Percentiles rank a stretch among this genome's conserved stretches.
Evolutionary conservation across 768 basidiomycete species (phyloP).

Genomic region (Pulveroboletus sp.): DNA sequence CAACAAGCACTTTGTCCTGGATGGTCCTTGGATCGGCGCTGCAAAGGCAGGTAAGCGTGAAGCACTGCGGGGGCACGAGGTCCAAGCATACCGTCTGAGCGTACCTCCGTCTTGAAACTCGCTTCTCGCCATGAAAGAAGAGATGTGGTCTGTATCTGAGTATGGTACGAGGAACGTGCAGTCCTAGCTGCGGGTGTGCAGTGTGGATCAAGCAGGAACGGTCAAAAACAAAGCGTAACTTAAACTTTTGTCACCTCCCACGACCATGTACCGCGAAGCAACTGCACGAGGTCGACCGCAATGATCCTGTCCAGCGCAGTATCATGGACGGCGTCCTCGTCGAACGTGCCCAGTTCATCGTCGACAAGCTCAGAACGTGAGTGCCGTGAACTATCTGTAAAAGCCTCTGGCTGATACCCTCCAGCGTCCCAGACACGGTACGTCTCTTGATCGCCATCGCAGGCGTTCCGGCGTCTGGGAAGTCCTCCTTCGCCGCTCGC

Average conservation of each 20-base stretch:
- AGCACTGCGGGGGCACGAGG: too few species aligned
- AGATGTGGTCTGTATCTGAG: neutral
- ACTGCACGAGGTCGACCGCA: too few species aligned
- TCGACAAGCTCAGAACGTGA: slow-evolving; percentile 38
- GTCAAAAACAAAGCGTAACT: too few species aligned
- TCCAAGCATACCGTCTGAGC: neutral
- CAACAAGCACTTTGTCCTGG: slow-evolving; percentile 78
- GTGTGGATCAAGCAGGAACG: too few species aligned
- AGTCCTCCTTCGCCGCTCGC: slow-evolving; percentile 67
- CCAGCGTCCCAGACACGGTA: slow-evolving; percentile 13
- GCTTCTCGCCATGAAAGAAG: neutral
- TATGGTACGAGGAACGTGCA: too few species aligned
- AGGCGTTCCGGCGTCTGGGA: slow-evolving; percentile 84
- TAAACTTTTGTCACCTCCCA: neutral
- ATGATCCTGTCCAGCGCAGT: too few species aligned
- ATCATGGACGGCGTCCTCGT: slow-evolving; percentile 34
- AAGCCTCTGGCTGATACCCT: neutral
- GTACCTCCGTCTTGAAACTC: neutral
- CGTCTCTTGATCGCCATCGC: slow-evolving; percentile 70
- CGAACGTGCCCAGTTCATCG: slow-evolving; percentile 36
- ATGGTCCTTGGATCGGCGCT: slow-evolving; percentile 72
- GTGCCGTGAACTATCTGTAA: neutral
- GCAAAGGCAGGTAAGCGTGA: neutral
- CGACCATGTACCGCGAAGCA: slow-evolving; percentile 27
- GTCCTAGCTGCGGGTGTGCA: neutral